Conservation (phyloP, 2,329 filamentous ascomycete species). For the Penicillium sp. region DNA sequence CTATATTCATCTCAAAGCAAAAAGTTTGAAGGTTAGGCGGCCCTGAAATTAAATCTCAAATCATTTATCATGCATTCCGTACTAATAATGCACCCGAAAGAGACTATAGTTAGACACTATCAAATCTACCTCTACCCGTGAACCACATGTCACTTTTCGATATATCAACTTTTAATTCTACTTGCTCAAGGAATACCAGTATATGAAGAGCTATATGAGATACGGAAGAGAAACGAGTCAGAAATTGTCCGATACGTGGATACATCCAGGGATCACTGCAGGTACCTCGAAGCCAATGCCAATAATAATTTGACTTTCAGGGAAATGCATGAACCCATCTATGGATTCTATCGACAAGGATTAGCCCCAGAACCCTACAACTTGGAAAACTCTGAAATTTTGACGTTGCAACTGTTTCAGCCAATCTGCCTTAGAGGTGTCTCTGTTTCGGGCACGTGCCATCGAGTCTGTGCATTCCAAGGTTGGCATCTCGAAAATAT, state of each 20-base stretch:
- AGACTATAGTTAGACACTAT: background rate
- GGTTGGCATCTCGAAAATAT: conserved; percentile 6
- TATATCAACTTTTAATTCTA: conserved; percentile 11
- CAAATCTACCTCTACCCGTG: conserved; percentile 16
- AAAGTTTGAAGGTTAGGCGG: background rate
- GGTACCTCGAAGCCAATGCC: conserved; percentile 12
- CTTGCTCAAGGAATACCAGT: background rate
- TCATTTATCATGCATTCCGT: background rate
- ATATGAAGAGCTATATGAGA: conserved; percentile 4
- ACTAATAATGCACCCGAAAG: background rate
- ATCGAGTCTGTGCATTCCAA: background rate
- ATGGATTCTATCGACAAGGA: conserved; percentile 11
- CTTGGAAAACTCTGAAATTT: background rate
- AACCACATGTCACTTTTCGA: conserved; percentile 14
- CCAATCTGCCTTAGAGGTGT: background rate
- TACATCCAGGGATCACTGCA: conserved; percentile 11
- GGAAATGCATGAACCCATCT: conserved; percentile 15
- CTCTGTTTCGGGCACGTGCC: conserved; percentile 19
- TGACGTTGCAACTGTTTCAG: conserved; percentile 15
- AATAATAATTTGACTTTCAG: conserved; percentile 15
- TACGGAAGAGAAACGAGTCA: conserved; percentile 14
- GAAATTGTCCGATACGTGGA: conserved; percentile 17
- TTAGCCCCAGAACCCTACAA: conserved; percentile 7
- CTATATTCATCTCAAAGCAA: background rate
- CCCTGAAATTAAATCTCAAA: background rate